Evolutionary conservation across 768 basidiomycete species (phyloP).

Genomic region (Sporobolomyces phaffii): DNA sequence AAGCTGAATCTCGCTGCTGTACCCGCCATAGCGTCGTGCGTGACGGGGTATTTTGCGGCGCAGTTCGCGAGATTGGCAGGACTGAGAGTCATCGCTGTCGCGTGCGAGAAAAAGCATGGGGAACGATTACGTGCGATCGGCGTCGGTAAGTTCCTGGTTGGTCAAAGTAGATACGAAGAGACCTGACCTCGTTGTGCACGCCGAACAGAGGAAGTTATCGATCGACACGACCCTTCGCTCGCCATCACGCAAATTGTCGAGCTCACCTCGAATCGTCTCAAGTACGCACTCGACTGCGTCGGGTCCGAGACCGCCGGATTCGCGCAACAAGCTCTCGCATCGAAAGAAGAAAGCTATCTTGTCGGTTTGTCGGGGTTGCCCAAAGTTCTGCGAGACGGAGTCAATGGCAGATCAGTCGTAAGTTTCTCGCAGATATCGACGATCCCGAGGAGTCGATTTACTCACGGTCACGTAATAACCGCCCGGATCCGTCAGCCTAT

Average conservation of each 20-base stretch:
- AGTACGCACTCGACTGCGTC: conserved; percentile 14
- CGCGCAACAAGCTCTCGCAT: background rate
- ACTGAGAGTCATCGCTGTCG: conserved; percentile 13
- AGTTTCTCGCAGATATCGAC: background rate
- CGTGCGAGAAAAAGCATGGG: background rate
- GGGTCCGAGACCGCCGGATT: background rate
- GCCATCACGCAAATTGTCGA: conserved; percentile 1
- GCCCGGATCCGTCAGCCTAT: conserved; percentile 14
- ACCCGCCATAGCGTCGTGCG: background rate
- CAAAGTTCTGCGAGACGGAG: background rate
- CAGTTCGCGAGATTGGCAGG: conserved; percentile 12
- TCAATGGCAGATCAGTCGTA: background rate
- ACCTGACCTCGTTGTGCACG: too few relatives aligned
- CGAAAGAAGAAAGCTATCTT: background rate
- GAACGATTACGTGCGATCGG: background rate
- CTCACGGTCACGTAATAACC: too few relatives aligned
- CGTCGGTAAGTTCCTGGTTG: conserved; percentile 1
- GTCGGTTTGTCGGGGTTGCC: conserved; percentile 19
- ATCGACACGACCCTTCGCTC: conserved; percentile 1
- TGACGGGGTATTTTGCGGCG: conserved; percentile 7
- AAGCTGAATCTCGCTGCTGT: too few relatives aligned
- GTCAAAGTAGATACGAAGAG: too few relatives aligned
- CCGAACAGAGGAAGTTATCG: conserved; percentile 6
- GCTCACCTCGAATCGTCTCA: background rate
- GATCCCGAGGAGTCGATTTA: background rate